Evolutionary conservation across 495 filamentous ascomycete genomes (phyloP), one percentile per base, ranked within the genome.

Genomic region (Durotheca rogersii): DNA sequence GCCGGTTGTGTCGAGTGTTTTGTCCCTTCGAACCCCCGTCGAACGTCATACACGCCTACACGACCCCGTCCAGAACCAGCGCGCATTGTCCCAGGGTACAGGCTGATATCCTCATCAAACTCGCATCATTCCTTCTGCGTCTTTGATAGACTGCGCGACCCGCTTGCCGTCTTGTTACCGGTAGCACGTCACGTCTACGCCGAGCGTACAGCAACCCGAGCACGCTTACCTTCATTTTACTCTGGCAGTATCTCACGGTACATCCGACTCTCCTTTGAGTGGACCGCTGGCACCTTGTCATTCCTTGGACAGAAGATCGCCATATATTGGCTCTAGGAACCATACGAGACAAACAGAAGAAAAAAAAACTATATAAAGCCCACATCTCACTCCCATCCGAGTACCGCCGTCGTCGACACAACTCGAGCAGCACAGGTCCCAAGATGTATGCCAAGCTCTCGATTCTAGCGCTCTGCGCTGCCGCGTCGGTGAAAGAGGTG

Each of bases 381-480:
- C 16, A 4, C 34, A 10, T 17, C 29, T 20, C 21, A 15, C 37
- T 36, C 20, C 29, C 50, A n/a, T 12, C 39, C 29, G 32, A 41
- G 37, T 23, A 31, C 35, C 41, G 25, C 27, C 27, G 40, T 17
- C 23, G n/a, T 29, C 12, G 34, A 17, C 34, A 41, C 25, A 7
- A 44, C 12, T 25, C 11, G 17, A 44, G 7, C 11, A 10, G 31
- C 30, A 2, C 10, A 7, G 34, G 16, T 43, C 46, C 16, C 41
- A 62, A 43, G 27, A 67, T 67, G 64, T 45, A 60, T 36, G 27
- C 51, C 39, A 64, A 67, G 52, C 27, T 57, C 23, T 53, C 55
- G 37, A 39, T 66, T 20, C 39, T 66, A 14, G 62, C 62, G 42
- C 62, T 66, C 27, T 62, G 59, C 40, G 62, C 59, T 36, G 62